Evolutionary conservation across 257 asterid species (phyloP).

Genomic region (Scutellaria baicalensis): DNA sequence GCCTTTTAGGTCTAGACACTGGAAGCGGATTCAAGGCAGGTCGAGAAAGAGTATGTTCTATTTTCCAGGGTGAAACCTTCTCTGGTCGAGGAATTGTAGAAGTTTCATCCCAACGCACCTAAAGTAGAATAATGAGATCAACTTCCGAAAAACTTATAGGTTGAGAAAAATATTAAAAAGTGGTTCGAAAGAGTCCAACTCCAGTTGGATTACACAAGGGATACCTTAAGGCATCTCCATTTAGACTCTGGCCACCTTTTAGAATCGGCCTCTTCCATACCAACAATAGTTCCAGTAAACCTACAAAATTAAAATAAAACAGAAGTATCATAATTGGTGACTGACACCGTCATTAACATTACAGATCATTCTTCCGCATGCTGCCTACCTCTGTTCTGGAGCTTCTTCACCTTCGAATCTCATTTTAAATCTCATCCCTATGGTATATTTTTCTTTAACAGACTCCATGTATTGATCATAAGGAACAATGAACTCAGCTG

Average conservation of each 20-base stretch:
- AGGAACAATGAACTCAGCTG: conserved; percentile 85
- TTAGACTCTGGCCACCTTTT: conserved; percentile 79
- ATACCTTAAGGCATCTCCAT: conserved; percentile 96
- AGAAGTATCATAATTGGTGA: not conserved
- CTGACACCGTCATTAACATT: not conserved
- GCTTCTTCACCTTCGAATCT: conserved; percentile 99
- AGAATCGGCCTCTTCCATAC: conserved; percentile 75
- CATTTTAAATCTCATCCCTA: conserved; percentile 98
- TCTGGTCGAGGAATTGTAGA: conserved; percentile 84
- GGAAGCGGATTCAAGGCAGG: conserved; percentile 85
- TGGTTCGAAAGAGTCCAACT: not conserved
- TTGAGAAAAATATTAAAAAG: not conserved
- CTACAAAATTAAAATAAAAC: conserved; percentile 24
- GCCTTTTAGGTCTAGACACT: conserved; percentile 68
- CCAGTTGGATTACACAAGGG: not conserved
- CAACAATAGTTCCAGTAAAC: conserved; percentile 93
- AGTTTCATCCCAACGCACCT: conserved; percentile 98
- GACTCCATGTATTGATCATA: conserved; percentile 84
- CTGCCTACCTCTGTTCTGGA: conserved; percentile 88
- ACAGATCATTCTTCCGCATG: not conserved
- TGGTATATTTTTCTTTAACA: conserved; percentile 61
- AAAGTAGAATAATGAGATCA: conserved; percentile 3
- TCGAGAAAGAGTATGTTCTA: conserved; percentile 84
- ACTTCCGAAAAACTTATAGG: not conserved
- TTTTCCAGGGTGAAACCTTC: conserved; percentile 95